phyloP scores from a whole-genome alignment of 1,139 yeast species.

The Meyerozyma guilliermondii region DNA sequence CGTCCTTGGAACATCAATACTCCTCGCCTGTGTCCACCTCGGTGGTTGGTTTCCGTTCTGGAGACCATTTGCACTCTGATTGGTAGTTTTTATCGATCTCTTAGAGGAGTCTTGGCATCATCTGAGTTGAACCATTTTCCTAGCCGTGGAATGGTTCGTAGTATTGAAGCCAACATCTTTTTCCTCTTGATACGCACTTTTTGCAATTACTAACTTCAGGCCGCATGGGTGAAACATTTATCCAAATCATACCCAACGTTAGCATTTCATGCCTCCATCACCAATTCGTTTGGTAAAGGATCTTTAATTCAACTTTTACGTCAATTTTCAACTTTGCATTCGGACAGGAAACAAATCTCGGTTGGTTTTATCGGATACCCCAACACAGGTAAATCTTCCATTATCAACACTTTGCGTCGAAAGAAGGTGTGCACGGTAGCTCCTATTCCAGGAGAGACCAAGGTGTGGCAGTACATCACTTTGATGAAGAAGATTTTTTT shows the following conservation, averaged over 20 bases:
- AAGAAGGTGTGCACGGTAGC: slow-evolving; percentile 97
- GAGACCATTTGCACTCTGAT: slow-evolving; percentile 38
- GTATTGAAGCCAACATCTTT: slow-evolving; percentile 63
- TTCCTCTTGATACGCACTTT: not conserved
- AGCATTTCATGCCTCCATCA: slow-evolving; percentile 97
- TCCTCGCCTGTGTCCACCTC: slow-evolving; percentile 42
- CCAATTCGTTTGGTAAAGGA: slow-evolving; percentile 97
- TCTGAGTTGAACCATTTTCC: slow-evolving; percentile 59
- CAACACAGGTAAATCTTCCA: slow-evolving; percentile 94
- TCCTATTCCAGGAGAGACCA: slow-evolving; percentile 98
- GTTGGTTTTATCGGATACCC: slow-evolving; percentile 98
- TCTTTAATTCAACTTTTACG: slow-evolving; percentile 87
- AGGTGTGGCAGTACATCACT: slow-evolving; percentile 98
- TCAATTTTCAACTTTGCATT: slow-evolving; percentile 86
- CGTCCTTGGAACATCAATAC: slow-evolving; percentile 86
- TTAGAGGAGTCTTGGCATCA: slow-evolving; percentile 42
- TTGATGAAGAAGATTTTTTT: slow-evolving; percentile 91
- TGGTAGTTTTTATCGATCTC: slow-evolving; percentile 41
- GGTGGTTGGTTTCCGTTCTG: slow-evolving; percentile 37
- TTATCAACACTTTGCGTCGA: slow-evolving; percentile 86
- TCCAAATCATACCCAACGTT: slow-evolving; percentile 90
- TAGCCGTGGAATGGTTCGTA: slow-evolving; percentile 49
- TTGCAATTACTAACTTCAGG: slow-evolving; percentile 50
- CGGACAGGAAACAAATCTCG: slow-evolving; percentile 92
- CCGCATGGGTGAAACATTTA: slow-evolving; percentile 96